phyloP scores from a whole-genome alignment of 108 stramenopile species.

The Parietichytrium sp. region DNA sequence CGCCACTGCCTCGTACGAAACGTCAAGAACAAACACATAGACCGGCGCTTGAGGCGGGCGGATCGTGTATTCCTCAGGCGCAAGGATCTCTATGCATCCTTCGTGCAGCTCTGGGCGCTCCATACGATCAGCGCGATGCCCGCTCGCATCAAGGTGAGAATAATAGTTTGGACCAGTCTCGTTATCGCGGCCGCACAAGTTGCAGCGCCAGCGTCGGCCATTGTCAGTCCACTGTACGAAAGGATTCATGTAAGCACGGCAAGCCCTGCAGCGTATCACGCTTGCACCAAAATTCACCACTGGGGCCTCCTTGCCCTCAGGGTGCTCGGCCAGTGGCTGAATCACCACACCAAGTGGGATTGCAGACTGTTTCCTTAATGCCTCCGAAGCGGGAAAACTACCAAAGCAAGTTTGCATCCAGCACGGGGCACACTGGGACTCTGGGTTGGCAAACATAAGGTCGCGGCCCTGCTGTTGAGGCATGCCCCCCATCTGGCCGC shows the following conservation, averaged over 20 bases:
- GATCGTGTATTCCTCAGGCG: constrained; percentile 97
- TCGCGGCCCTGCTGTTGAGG: too few species aligned
- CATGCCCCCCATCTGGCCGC: too few species aligned
- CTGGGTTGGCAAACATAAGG: too few species aligned
- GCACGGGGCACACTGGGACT: too few species aligned
- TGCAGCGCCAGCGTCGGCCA: constrained; percentile 91
- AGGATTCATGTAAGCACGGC: constrained; percentile 98
- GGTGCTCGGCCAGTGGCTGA: constrained; percentile 25
- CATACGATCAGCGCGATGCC: constrained; percentile 76
- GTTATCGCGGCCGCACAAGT: constrained; percentile 90
- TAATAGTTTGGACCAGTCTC: constrained; percentile 87
- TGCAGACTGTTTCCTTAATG: not conserved
- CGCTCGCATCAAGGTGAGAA: constrained; percentile 86
- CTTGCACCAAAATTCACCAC: constrained; percentile 91
- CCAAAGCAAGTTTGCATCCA: too few species aligned
- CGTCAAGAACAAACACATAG: constrained; percentile 95
- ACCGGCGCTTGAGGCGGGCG: constrained; percentile 94
- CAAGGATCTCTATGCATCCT: constrained; percentile 84
- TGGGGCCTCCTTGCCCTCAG: constrained; percentile 27
- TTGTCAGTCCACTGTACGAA: constrained; percentile 93
- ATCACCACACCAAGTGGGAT: not conserved
- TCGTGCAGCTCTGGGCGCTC: constrained; percentile 86
- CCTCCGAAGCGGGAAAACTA: not conserved
- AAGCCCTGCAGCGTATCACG: constrained; percentile 92
- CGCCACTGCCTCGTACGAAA: constrained; percentile 76